phyloP scores from a whole-genome alignment of 2,329 filamentous ascomycete genomes.

The Bipolaris zeicola region DNA sequence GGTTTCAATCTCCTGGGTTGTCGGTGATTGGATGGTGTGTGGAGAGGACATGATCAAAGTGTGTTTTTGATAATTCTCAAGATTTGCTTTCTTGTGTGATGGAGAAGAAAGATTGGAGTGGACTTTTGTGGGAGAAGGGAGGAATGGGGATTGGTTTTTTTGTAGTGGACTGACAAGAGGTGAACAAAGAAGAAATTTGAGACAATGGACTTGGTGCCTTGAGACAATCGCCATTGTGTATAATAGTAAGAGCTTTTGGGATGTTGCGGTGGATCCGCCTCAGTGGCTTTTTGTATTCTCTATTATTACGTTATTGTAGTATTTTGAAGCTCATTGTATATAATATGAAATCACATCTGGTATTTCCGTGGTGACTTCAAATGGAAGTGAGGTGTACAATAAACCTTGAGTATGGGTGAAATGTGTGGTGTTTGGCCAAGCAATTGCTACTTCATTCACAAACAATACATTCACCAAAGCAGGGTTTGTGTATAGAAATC shows the following conservation, averaged over 20 bases:
- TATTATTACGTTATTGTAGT: background rate
- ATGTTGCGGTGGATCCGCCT: background rate
- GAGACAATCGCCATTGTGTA: background rate
- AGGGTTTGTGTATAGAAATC: no score
- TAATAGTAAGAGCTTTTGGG: no score
- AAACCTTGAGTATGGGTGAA: background rate
- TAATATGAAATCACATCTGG: no score
- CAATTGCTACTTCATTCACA: background rate
- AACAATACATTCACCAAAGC: background rate
- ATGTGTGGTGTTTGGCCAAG: background rate
- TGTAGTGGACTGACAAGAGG: background rate
- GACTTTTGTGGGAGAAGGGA: background rate
- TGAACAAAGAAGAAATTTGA: background rate
- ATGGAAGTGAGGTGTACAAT: background rate
- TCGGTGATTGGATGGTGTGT: background rate
- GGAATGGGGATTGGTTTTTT: background rate
- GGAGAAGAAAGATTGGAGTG: no score
- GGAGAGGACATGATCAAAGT: background rate
- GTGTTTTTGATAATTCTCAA: background rate
- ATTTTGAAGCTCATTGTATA: background rate
- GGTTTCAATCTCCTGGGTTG: background rate
- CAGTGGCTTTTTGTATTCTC: background rate
- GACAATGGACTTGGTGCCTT: background rate
- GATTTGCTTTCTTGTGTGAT: background rate
- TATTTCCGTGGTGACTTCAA: background rate